Evolutionary conservation across 352 stramenopile species (phyloP).

Genomic region (Discostella stelligera): DNA sequence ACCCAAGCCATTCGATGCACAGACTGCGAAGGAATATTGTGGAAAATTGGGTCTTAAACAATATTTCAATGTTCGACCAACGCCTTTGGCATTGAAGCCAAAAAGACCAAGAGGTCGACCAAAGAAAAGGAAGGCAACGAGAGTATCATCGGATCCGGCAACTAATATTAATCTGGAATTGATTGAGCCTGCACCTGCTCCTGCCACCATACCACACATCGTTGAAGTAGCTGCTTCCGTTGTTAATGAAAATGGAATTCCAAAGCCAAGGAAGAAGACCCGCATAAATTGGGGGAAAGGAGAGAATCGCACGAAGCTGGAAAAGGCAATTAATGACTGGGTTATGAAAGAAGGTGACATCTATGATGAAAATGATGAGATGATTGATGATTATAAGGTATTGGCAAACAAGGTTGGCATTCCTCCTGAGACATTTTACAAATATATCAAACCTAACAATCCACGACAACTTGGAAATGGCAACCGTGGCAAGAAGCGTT

Average conservation of each 20-base stretch:
- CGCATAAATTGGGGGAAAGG: constrained; percentile 7
- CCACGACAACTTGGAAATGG: not conserved
- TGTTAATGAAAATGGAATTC: not conserved
- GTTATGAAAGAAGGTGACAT: not conserved
- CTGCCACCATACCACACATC: not conserved
- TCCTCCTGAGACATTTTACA: too few relatives aligned
- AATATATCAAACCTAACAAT: too few relatives aligned
- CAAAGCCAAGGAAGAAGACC: constrained; percentile 1
- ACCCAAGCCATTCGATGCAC: constrained; percentile 12
- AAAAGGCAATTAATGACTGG: constrained; percentile 1
- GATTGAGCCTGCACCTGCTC: not conserved
- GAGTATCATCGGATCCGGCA: not conserved
- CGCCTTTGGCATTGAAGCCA: not conserved
- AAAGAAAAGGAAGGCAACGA: constrained; percentile 1
- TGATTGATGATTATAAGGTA: not conserved
- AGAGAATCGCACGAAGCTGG: not conserved
- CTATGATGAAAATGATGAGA: not conserved
- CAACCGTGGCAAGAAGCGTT: not conserved
- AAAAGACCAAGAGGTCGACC: too few relatives aligned
- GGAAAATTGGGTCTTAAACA: constrained; percentile 1
- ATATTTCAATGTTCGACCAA: constrained; percentile 4
- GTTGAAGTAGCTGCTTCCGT: not conserved
- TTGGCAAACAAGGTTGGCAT: not conserved
- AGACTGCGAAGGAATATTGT: constrained; percentile 8
- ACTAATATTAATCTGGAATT: too few relatives aligned